Conservation (phyloP, 208 protist species). For the Acanthamoeba sp. region DNA sequence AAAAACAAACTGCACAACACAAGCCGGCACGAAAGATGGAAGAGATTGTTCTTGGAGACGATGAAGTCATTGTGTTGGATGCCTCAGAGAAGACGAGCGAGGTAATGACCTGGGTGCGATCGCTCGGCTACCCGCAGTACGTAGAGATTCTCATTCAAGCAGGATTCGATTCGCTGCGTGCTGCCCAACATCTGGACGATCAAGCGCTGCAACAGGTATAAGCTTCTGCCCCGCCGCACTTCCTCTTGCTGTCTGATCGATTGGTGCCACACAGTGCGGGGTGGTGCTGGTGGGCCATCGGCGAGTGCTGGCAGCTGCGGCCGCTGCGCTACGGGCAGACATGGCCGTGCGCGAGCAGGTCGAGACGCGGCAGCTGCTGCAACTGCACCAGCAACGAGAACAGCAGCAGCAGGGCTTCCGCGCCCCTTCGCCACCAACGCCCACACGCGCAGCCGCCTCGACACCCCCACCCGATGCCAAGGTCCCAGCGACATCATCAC, state of each 20-base stretch:
- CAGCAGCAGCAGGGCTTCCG: neutral
- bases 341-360: neutral
- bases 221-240: neutral
- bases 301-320: neutral
- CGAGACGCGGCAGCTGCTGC: neutral
- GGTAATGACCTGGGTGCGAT: neutral
- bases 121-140: neutral
- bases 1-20: too few relatives aligned
- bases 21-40: too few relatives aligned
- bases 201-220: neutral
- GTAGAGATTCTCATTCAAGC: neutral
- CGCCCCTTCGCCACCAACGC: neutral
- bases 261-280: neutral
- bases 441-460: too few relatives aligned
- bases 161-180: conserved; percentile 3
- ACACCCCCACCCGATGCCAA: too few relatives aligned
- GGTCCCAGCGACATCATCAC: neutral
- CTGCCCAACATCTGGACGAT: neutral
- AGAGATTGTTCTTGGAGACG: too few relatives aligned
- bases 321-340: neutral
- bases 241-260: neutral
- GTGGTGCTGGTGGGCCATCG: neutral
- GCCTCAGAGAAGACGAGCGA: neutral
- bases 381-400: neutral
- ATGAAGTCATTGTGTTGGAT: neutral